Conservation (phyloP, 2,329 filamentous ascomycete genomes). For the Fusarium sp. region DNA sequence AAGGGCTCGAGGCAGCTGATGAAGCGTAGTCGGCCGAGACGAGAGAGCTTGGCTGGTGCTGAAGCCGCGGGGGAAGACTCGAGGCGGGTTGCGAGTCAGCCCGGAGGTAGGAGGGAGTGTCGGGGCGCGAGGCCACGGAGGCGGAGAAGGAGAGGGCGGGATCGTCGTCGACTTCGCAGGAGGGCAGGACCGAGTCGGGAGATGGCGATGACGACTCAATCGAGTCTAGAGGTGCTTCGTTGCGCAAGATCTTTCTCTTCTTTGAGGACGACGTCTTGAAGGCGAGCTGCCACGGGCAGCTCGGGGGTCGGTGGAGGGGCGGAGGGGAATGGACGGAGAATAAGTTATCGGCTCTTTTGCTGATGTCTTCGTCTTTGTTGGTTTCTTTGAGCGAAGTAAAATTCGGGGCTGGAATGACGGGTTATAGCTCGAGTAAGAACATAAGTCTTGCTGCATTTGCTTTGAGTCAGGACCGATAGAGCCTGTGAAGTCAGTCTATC, state of each 20-base stretch:
- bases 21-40: conserved; percentile 64
- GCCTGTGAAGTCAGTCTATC: conserved; percentile 16
- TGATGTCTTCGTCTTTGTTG: conserved; percentile 18
- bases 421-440: conserved; percentile 30
- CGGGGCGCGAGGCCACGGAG: conserved; percentile 52
- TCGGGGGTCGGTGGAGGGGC: conserved; percentile 53
- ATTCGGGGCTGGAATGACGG: conserved; percentile 12
- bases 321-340: conserved; percentile 32
- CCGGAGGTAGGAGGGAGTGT: conserved; percentile 58
- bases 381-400: conserved; percentile 15
- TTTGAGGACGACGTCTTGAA: conserved; percentile 80
- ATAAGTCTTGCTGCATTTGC: conserved; percentile 39
- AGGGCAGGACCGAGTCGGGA: conserved; percentile 64
- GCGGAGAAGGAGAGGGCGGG: conserved; percentile 65
- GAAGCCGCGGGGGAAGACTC: conserved; percentile 66
- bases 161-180: conserved; percentile 66
- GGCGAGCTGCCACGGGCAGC: conserved; percentile 75
- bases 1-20: conserved; percentile 70
- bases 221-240: conserved; percentile 57
- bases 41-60: conserved; percentile 59
- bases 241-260: conserved; percentile 75
- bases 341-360: background rate
- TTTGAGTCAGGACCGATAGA: conserved; percentile 32
- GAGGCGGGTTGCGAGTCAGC: conserved; percentile 62
- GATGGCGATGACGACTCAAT: conserved; percentile 55